Evolutionary conservation across 768 basidiomycete species (phyloP).

Genomic region (Pisolithus albus): DNA sequence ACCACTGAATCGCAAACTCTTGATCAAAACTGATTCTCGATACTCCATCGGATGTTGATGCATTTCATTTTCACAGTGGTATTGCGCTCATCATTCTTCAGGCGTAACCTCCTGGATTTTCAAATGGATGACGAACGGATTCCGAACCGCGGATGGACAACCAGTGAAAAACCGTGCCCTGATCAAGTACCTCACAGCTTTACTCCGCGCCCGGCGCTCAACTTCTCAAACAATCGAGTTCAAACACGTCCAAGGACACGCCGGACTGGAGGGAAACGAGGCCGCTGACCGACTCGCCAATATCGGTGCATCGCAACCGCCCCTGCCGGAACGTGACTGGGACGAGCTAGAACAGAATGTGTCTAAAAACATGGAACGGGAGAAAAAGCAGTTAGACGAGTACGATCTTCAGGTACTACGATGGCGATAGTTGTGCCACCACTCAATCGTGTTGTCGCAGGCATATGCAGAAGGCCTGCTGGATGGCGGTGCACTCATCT

Average conservation of each 20-base stretch:
- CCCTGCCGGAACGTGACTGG: slow-evolving; percentile 56
- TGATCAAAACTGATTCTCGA: slow-evolving; percentile 81
- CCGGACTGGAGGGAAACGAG: slow-evolving; percentile 77
- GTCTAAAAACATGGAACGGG: background rate
- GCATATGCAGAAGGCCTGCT: slow-evolving; percentile 32
- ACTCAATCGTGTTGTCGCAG: slow-evolving; percentile 8
- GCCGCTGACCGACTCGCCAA: slow-evolving; percentile 75
- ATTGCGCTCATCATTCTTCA: slow-evolving; percentile 25
- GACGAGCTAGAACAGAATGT: slow-evolving; percentile 16
- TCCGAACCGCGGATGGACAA: slow-evolving; percentile 37
- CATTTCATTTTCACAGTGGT: background rate
- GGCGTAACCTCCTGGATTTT: slow-evolving; percentile 65
- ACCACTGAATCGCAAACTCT: slow-evolving; percentile 42
- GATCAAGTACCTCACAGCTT: slow-evolving; percentile 62
- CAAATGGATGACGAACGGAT: slow-evolving; percentile 57
- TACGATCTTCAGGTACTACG: slow-evolving; percentile 16
- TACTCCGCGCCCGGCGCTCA: slow-evolving; percentile 47
- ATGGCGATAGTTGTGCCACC: background rate
- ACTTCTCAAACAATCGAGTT: slow-evolving; percentile 54
- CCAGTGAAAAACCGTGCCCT: slow-evolving; percentile 69
- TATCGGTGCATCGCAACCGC: slow-evolving; percentile 39
- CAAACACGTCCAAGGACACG: slow-evolving; percentile 73
- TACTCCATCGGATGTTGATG: slow-evolving; percentile 72
- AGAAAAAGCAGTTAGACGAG: background rate
- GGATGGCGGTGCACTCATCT: slow-evolving; percentile 28